A percentile compares a stretch with the other conserved stretches of the same genome.
Conservation (phyloP, 192 early-diverging fungal genomes). For the Coemansia sp. region DNA sequence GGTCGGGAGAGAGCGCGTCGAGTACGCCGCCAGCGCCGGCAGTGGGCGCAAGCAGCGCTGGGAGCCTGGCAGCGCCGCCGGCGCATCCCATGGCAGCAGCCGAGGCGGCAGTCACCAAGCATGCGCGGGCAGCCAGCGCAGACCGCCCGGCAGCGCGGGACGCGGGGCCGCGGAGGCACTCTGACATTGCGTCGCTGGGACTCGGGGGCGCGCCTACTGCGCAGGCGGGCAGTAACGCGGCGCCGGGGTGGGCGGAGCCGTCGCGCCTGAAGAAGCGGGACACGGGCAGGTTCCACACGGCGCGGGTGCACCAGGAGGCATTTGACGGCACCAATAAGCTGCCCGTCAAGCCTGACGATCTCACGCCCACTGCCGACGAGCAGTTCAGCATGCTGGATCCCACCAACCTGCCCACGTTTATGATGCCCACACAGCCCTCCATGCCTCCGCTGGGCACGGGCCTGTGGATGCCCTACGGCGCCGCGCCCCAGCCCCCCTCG, state of each 20-base stretch:
- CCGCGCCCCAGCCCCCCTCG: background rate
- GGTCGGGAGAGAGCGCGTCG: background rate
- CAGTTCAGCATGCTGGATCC: conserved; percentile 44
- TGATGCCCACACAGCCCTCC: conserved; percentile 20
- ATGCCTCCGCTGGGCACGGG: conserved; percentile 1
- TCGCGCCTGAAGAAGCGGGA: conserved; percentile 26
- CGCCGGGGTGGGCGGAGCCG: background rate
- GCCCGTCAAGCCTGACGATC: conserved; percentile 47
- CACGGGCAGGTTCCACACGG: conserved; percentile 23
- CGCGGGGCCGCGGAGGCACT: conserved; percentile 26
- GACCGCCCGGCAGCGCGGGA: conserved; percentile 9
- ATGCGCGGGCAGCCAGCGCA: conserved; percentile 13
- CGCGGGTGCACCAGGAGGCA: conserved; percentile 49
- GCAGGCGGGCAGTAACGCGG: conserved; percentile 1
- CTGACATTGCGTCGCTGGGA: conserved; percentile 25
- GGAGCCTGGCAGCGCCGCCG: background rate
- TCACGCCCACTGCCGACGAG: conserved; percentile 30
- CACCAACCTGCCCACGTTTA: conserved; percentile 46
- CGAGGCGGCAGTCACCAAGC: conserved; percentile 1
- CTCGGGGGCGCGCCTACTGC: conserved; percentile 13
- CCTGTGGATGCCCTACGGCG: conserved; percentile 1
- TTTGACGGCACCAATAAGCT: conserved; percentile 52
- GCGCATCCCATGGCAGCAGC: conserved; percentile 6
- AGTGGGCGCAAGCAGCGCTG: background rate
- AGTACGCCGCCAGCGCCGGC: conserved; percentile 7